Evolutionary conservation across 1,284 basidiomycete genomes (phyloP), one percentile per base, ranked within the genome.

Genomic region (Coniophora puteana): DNA sequence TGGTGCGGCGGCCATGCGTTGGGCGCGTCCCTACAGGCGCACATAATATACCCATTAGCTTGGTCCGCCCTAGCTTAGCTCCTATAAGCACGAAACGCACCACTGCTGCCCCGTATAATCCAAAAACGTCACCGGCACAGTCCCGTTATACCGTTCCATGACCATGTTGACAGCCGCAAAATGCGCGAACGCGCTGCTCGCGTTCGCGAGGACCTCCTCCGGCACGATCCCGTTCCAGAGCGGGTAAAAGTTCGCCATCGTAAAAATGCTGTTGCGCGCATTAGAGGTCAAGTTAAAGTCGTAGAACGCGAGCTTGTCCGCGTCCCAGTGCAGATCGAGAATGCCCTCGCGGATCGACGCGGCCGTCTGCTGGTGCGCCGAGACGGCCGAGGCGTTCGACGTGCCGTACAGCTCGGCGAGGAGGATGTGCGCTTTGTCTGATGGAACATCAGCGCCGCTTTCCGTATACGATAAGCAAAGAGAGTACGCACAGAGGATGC

Each of bases 1-100:
- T 88, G 83, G 53, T 92, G 89, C n/a, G 88, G 88, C 6, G 90
- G 89, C 90, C 88, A 90, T 2, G 81, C 62, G 50, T 88, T 87
- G 12, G 83, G 83, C 8, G 78, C 75, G 54, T 89, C 86, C 84
- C 81, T 83, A 30, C 4, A 11, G 17, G 3, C 13, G 40, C 17
- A 4, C 13, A 4, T n/a, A 8, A 30, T 4, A 27, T 7, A 22
- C 1, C 6, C 48, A 14, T 6, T 17, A 36, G 4, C 3, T 25
- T 26, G 20, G 16, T 30, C n/a, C 11, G 26, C 14, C n/a, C n/a
- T n/a, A n/a, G n/a, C 13, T 33, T n/a, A 24, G n/a, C n/a, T n/a
- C n/a, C n/a, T n/a, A 43, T 24, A n/a, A 21, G 17, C 3, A 30
- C 14, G 27, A 7, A 8, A 47, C 64, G 40, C 56, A 83, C 90